A percentile compares a stretch with the other conserved stretches of the same genome.
These are phyloP conservation scores for Rhizomucor pusillus DNA, from an alignment of 371 early-diverging fungal species.

Conservation along the genomic window DNA sequence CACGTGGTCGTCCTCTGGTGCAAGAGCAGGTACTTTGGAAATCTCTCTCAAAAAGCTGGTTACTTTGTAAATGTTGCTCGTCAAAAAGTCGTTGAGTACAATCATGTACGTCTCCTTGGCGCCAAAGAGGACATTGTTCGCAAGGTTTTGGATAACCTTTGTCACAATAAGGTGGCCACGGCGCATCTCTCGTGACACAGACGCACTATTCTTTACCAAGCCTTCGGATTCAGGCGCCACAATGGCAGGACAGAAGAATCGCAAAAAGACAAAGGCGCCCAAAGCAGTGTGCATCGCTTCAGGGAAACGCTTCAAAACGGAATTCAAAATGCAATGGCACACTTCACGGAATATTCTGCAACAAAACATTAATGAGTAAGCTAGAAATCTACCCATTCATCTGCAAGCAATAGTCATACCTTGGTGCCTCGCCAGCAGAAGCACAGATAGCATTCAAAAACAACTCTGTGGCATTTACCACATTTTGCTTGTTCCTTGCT, in stretches of 20 bases:
- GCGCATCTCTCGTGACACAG: conserved; percentile 52
- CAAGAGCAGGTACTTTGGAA: conserved; percentile 32
- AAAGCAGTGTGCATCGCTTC: conserved; percentile 86
- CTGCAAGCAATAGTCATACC: conserved; percentile 17
- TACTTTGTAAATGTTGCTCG: conserved; percentile 67
- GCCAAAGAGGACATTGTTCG: conserved; percentile 93
- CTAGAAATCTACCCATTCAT: no score
- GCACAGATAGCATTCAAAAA: conserved; percentile 84
- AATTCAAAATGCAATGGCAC: conserved; percentile 74
- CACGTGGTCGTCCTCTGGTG: conserved; percentile 6
- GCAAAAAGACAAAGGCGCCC: conserved; percentile 92
- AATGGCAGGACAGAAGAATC: conserved; percentile 95
- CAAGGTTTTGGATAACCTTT: conserved; percentile 93
- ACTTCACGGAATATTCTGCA: conserved; percentile 68
- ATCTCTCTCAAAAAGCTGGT: conserved; percentile 63
- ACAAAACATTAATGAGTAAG: no score
- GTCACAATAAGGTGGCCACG: conserved; percentile 88
- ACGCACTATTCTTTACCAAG: conserved; percentile 29
- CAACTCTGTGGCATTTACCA: conserved; percentile 70
- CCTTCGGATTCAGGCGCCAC: conserved; percentile 81
- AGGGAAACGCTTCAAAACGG: conserved; percentile 83
- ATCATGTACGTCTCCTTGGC: conserved; percentile 92
- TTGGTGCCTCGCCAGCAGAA: conserved; percentile 70
- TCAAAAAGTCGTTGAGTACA: conserved; percentile 81
- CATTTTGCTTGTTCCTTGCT: conserved; percentile 74